Evolutionary conservation across 2,329 filamentous ascomycete species (phyloP), one percentile per base, ranked within the genome.

Genomic region (Pseudocercospora macadamiae): DNA sequence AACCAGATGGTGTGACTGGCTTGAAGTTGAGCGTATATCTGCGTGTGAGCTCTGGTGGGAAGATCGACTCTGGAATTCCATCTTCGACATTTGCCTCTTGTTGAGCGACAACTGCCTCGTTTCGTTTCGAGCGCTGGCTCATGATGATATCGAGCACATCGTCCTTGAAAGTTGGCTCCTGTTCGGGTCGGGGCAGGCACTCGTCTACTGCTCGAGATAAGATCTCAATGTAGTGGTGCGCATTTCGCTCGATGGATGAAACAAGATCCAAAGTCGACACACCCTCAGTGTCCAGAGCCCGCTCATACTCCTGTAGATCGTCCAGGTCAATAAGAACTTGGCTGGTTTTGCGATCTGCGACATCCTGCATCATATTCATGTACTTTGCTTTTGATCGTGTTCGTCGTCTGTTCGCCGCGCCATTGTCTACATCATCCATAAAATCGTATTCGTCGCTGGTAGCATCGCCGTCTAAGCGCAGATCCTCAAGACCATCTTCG

Each of bases 21-120:
- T 96, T 97, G 82, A 99, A 97, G 73, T 96, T 93, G 58, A 99
- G 85, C 0, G 92, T 96, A 77, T 99, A 99, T 73, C 95, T 86
- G 61, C 95, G 88, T 4, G 91, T 97, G 54, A 99, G 85, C 71
- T 96, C 91, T 6, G 93, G 86, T 14, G 95, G 96, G 71, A 97
- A 99, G 65, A 92, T 88, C 55, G 91, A 87, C 53, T 90, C 85
- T 18, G 87, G 82, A 23, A 86, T 75, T 3, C 84, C 83, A 5
- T 86, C 82, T 55, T 83, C 71, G 4, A 67, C 63, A 2, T 67
- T 71, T 10, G 73, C 72, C 48, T 81, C 77, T 23, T 68, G 67
- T 21, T 72, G 70, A 26, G 76, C 71, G 57, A 77, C 74, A 62
- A 96, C 82, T 42, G 88, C 87, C 65, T 91, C 89, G 74, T 99